Percentiles rank a stretch among this genome's conserved stretches.
These are phyloP conservation scores for Pleurotus ostreatus DNA, from an alignment of 768 basidiomycete species.

Conservation along the genomic window DNA sequence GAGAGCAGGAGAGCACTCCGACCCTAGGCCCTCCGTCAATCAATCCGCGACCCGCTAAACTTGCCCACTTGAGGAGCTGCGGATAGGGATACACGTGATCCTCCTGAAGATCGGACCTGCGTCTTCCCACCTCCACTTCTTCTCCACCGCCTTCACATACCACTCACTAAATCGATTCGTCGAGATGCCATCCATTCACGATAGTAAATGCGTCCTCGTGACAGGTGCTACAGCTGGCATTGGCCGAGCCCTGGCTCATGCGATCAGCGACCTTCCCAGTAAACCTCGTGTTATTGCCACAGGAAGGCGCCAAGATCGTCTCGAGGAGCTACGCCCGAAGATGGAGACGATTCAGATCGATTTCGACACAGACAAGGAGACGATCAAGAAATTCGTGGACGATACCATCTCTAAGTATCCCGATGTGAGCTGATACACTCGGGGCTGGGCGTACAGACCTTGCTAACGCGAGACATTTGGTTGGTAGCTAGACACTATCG, in stretches of 20 bases:
- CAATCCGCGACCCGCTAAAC: too few relatives aligned
- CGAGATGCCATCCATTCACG: slow-evolving; percentile 8
- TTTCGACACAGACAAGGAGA: slow-evolving; percentile 20
- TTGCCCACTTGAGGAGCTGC: too few relatives aligned
- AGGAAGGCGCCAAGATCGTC: slow-evolving; percentile 31
- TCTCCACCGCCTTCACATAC: too few relatives aligned
- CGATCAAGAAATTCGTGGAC: slow-evolving; percentile 24
- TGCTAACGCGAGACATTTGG: too few relatives aligned
- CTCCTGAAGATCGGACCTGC: too few relatives aligned
- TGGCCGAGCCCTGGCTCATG: slow-evolving; percentile 2
- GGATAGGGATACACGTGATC: too few relatives aligned
- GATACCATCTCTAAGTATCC: slow-evolving; percentile 14
- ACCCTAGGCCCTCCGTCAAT: too few relatives aligned
- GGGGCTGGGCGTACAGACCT: too few relatives aligned
- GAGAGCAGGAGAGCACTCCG: too few relatives aligned
- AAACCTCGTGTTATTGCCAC: slow-evolving; percentile 33
- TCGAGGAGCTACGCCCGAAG: slow-evolving; percentile 5
- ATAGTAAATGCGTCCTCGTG: slow-evolving; percentile 20
- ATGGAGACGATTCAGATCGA: slow-evolving; percentile 29
- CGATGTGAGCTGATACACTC: slow-evolving; percentile 1
- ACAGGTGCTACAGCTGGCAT: slow-evolving; percentile 15
- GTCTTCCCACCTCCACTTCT: too few relatives aligned
- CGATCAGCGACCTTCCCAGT: slow-evolving; percentile 9
- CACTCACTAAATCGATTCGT: too few relatives aligned
- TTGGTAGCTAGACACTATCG: slow-evolving; percentile 48